Conservation (phyloP, 768 basidiomycete genomes). For the Psilocybe tampanensis region DNA sequence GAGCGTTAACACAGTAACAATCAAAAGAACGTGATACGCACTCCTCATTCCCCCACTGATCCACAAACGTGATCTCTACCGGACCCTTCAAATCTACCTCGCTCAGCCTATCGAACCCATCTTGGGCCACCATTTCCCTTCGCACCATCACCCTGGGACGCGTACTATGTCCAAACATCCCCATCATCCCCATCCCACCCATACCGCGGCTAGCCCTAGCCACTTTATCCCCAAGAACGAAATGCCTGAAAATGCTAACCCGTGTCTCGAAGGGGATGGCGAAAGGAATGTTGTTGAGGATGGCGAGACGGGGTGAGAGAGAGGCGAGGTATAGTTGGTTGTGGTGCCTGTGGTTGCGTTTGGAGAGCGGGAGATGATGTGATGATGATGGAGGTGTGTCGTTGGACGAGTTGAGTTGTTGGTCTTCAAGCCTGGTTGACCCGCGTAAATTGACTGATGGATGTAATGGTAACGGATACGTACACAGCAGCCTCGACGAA, state of each 20-base stretch:
- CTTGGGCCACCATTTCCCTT: constrained; percentile 80
- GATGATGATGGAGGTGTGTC: background rate
- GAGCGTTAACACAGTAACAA: too few relatives aligned
- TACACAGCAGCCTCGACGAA: constrained; percentile 91
- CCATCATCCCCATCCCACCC: background rate
- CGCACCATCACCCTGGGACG: constrained; percentile 57
- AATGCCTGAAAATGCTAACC: constrained; percentile 87
- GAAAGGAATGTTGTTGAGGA: constrained; percentile 96
- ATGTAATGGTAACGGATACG: constrained; percentile 23
- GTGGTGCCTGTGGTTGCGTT: background rate
- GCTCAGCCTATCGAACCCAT: constrained; percentile 84
- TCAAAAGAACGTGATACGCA: too few relatives aligned
- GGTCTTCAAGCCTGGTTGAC: constrained; percentile 15
- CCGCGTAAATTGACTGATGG: background rate
- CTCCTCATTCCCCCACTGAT: constrained; percentile 87
- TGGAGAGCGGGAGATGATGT: background rate
- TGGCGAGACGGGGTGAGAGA: constrained; percentile 83
- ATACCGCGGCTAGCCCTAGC: background rate
- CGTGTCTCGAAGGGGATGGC: constrained; percentile 91
- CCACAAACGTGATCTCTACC: constrained; percentile 89
- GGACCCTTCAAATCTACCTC: constrained; percentile 81
- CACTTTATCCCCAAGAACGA: constrained; percentile 48
- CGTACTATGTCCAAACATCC: constrained; percentile 13
- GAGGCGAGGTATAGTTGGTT: constrained; percentile 38
- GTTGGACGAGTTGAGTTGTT: constrained; percentile 7